Percentiles rank a stretch among this genome's conserved stretches.
phyloP scores from a whole-genome alignment of 108 stramenopile genomes.

The Aurantiochytrium sp. region DNA sequence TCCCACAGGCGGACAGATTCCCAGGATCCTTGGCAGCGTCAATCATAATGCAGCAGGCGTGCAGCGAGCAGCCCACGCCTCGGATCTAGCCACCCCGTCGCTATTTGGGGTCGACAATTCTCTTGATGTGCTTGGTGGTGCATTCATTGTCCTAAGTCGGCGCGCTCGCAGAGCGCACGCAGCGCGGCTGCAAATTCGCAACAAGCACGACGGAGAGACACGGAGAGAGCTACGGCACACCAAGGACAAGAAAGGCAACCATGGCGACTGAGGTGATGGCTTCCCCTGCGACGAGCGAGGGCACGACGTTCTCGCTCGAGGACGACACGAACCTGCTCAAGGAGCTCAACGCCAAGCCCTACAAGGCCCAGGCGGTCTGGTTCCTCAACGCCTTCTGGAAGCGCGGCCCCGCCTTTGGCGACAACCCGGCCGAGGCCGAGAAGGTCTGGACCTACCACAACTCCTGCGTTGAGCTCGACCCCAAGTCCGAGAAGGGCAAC shows the following conservation, averaged over 20 bases:
- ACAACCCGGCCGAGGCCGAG: not conserved
- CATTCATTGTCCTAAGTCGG: too few species aligned
- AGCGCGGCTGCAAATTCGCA: not conserved
- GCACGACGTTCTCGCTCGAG: not conserved
- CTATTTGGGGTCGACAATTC: too few species aligned
- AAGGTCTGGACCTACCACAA: not conserved
- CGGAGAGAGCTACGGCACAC: not conserved
- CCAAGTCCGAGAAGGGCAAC: not conserved
- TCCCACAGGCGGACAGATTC: too few species aligned
- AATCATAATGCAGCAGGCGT: too few species aligned
- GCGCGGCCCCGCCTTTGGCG: not conserved
- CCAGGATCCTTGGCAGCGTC: not conserved
- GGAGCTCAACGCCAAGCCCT: constrained; percentile 9
- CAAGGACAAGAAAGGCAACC: not conserved
- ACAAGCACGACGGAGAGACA: too few species aligned
- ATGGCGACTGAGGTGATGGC: not conserved
- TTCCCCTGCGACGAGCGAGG: not conserved
- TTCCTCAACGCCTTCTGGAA: constrained; percentile 31
- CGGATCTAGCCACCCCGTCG: not conserved
- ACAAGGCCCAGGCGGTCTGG: constrained; percentile 33
- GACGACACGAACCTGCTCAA: constrained; percentile 1
- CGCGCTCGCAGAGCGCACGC: too few species aligned
- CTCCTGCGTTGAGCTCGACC: constrained; percentile 11
- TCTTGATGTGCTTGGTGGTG: too few species aligned
- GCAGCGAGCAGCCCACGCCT: not conserved